Base-by-base conservation (phyloP, 129 eudicot species). In the Flaveria trinervia region DNA sequence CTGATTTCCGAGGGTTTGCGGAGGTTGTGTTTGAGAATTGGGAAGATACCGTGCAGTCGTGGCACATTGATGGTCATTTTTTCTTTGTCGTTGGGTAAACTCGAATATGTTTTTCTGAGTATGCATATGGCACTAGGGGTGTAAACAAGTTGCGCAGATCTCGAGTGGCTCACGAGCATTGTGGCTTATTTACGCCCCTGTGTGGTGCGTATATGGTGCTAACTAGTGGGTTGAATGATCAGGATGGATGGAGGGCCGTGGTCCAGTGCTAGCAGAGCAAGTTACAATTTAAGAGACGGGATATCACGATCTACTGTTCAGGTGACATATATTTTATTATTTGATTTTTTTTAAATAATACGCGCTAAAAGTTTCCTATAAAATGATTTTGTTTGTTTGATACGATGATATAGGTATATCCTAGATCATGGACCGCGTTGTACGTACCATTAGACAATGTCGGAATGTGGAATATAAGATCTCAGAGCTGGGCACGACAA, bases 221-320 rank as follows among this genome's bases (percentile, higher is more conserved):
- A 59, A 54, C 52, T 36, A 15, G 9, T 67, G 3, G 70, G 39
- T 57, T 73, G 13, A 36, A 57, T 78, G 13, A 70, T 75, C 84
- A 93, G 97, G 80, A 88, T 93, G 96, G 97, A 88, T 70, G 97
- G 98, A 4, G 98, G 98, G 23, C 89, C 73, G 48, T 93, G 98
- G 98, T 86, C 92, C 1, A 75, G 84, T 45, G 92, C 82, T 9
- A 93, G 96, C 77, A 72, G 97, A 80, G 64, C 81, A 15, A 57
- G 73, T 13, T 93, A 90, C 88, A 93, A 93, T 64, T 62, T 93
- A 70, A 87, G 96, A 77, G 98, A 93, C 62, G 85, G 96, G 16
- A 83, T 93, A 76, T 80, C 91, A 1, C 89, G 98, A 0, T 79
- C 92, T 75, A 93, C 95, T 8, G 67, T 76, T 74, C 97, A 92